Evolutionary conservation across 768 basidiomycete species (phyloP), one percentile per base, ranked within the genome.

Genomic region (Pleurotus platypus): DNA sequence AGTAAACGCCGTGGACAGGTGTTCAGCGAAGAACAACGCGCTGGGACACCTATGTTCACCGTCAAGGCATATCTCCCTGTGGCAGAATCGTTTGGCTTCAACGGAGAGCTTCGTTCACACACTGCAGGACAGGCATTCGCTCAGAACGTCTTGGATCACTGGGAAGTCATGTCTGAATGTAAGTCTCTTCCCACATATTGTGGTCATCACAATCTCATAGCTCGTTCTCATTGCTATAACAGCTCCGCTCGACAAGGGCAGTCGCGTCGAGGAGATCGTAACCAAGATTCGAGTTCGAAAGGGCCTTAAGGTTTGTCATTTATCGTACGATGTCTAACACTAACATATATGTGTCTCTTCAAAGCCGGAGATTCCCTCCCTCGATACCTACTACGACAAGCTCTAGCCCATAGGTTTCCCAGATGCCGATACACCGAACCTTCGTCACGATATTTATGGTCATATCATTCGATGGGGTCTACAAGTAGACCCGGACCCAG

Each of bases 51-150:
- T 61, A 97, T 98, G 94, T 96, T 96, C 87, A 98, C 90, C 49
- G 89, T 99, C 76, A 98, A 97, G 84, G 94, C 94, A 18, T 94
- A 93, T 81, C 81, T 94, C 40, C 93, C 94, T 65, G 92, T 94
- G 70, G 78, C 80, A 70, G 92, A 93, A 75, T 94, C 91, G 11
- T 96, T 97, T 77, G 95, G 96, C 64, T 98, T 98, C 89, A 98
- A 94, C 75, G 92, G 90, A 65, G 94, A 92, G 66, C 87, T 99
- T 56, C 90, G 96, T 63, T 84, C 86, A 70, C 87, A 89, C 48
- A 98, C 97, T 43, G 85, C 83, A 69, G 97, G 97, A 51, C 96
- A 99, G 79, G 97, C 97, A 62, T 98, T 98, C 93, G 95, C 97
- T 49, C 97, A 98, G 75, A 71, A 77, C 67, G 94, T 95, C 68